Evolutionary conservation across 1,284 basidiomycete species (phyloP).

Genomic region (Leccinum pallidistipes): DNA sequence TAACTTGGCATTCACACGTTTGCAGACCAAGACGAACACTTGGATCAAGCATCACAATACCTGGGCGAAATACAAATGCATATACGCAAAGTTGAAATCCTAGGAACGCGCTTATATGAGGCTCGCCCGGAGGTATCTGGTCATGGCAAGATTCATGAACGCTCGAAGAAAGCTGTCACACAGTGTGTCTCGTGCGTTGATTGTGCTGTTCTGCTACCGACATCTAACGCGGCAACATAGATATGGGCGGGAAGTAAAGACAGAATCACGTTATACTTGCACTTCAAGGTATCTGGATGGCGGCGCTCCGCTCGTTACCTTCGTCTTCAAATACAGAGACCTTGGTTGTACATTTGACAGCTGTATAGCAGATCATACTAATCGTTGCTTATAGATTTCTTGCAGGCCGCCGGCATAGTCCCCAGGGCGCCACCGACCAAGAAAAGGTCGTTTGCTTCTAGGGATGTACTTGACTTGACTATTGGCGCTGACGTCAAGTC

Average conservation of each 20-base stretch:
- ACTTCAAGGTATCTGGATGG: constrained; percentile 14
- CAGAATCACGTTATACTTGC: neutral
- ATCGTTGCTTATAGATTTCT: constrained; percentile 20
- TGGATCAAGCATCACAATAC: constrained; percentile 17
- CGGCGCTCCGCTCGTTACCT: constrained; percentile 22
- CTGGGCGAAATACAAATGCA: neutral
- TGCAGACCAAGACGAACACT: constrained; percentile 34
- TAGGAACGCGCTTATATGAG: neutral
- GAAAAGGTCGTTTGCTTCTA: neutral
- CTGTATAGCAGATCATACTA: neutral
- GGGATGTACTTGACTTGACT: constrained; percentile 29
- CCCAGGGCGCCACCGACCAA: constrained; percentile 13
- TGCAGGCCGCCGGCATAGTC: constrained; percentile 32
- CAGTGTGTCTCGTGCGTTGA: constrained; percentile 37
- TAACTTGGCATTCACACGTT: constrained; percentile 4
- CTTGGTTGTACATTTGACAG: constrained; percentile 16
- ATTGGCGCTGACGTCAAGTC: constrained; percentile 7
- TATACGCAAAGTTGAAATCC: neutral
- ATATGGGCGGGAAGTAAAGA: constrained; percentile 23
- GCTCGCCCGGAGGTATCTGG: neutral
- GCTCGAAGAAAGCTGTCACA: constrained; percentile 38
- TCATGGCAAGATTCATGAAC: constrained; percentile 36
- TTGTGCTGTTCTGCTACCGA: neutral
- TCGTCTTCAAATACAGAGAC: constrained; percentile 34
- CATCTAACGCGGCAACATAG: constrained; percentile 12